Base-by-base conservation (phyloP, 805 yeast species). In the Kuraishia capsulata region DNA sequence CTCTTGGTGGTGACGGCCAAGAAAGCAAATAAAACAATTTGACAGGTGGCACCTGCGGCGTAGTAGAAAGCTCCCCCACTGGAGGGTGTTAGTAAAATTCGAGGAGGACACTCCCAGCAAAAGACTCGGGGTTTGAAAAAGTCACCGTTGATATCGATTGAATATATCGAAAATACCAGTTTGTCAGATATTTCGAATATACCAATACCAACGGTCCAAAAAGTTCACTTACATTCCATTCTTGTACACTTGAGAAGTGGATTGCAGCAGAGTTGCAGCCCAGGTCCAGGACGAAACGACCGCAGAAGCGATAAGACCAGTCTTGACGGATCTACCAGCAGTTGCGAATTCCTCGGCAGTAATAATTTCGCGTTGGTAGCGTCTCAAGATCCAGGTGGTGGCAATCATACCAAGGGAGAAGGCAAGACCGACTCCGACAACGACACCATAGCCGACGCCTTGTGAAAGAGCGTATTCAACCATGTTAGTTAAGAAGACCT, bases 221-320 rank as follows among this genome's bases (percentile, higher is more conserved):
- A n/a, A n/a, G 26, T 24, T 9, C 11, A 24, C 26, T 24, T 24
- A 60, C 30, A 89, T 73, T 51, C 97, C 97, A 41, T 77, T 68
- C 32, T 64, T 64, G 59, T 84, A 88, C 18, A 85, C 85, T 56
- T 82, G 88, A 17, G 95, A 75, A 1, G 94, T 76, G 2, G 87
- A 77, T 29, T 78, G 78, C 24, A 84, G 64, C 35, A 84, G 61
- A 2, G 94, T 84, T 10, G 34, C 34, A n/a, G 84, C 84, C 88
- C 88, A 81, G 8, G 96, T 87, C 97, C 97, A 89, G 6, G 90
- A 79, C 10, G 90, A 79, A 6, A 88, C 96, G 23, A 89, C 96
- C 5, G 96, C 95, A 5, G 95, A 79, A 4, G 90, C 79, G 44
- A 87, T 81, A 47, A 89, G 66, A 36, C 92, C 92, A 0, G 90